Evolutionary conservation across 768 basidiomycete species (phyloP).

Genomic region (Suillus luteus): DNA sequence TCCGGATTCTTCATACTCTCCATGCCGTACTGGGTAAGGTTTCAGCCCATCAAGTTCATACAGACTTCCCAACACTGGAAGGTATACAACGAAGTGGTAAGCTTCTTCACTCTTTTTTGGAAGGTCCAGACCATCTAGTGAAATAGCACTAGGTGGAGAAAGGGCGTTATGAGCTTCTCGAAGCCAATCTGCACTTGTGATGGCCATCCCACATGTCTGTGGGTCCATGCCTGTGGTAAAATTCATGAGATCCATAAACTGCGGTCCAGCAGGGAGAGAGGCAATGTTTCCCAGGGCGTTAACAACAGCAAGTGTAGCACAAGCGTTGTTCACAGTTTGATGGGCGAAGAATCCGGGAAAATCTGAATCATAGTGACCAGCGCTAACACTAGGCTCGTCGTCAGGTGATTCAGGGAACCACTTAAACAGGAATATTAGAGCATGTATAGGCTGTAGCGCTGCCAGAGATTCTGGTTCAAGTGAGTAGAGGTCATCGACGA

Average conservation of each 20-base stretch:
- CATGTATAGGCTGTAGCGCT: conserved; percentile 79
- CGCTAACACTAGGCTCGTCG: conserved; percentile 36
- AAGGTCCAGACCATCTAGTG: conserved; percentile 79
- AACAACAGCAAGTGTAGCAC: conserved; percentile 92
- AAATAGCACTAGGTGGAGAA: conserved; percentile 87
- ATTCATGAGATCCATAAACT: conserved; percentile 69
- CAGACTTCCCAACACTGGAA: conserved; percentile 79
- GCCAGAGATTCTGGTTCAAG: conserved; percentile 75
- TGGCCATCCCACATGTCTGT: conserved; percentile 76
- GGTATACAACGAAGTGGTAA: conserved; percentile 95
- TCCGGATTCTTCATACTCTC: conserved; percentile 60
- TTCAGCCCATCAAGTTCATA: conserved; percentile 96
- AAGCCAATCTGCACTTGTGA: conserved; percentile 81
- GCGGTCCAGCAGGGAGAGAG: conserved; percentile 58
- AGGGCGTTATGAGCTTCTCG: conserved; percentile 90
- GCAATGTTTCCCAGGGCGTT: conserved; percentile 88
- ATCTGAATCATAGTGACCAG: conserved; percentile 68
- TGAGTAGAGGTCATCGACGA: conserved; percentile 88
- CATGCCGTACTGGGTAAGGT: conserved; percentile 76
- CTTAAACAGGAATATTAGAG: conserved; percentile 95
- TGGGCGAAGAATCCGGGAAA: conserved; percentile 92
- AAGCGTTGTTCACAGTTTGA: conserved; percentile 95
- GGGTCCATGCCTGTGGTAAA: conserved; percentile 90
- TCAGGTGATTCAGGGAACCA: conserved; percentile 64
- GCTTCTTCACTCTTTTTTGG: conserved; percentile 77